Evolutionary conservation across 768 basidiomycete species (phyloP), one percentile per base, ranked within the genome.

Genomic region (Udeniomyces megalosporus): DNA sequence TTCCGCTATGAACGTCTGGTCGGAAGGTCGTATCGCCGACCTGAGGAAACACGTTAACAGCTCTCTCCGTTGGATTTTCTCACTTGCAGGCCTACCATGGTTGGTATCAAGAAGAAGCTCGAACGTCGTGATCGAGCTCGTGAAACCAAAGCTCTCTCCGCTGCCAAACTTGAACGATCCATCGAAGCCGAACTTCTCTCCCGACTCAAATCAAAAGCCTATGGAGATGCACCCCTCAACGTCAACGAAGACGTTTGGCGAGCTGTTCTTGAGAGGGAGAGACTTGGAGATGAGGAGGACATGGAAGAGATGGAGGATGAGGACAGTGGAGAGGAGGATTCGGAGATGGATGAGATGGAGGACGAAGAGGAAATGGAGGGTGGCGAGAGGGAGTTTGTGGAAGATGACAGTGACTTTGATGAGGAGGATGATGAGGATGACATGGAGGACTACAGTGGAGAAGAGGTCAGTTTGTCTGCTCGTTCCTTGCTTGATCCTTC

Each of bases 221-320:
- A 99, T 71, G 93, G 95, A 47, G 93, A 97, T 70, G 86, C 87
- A 35, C 95, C 95, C 14, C 80, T 99, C 48, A 97, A 99, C 73
- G 92, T 99, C 62, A 97, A 99, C 74, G 95, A 99, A 75, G 83
- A 78, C 46, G 91, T 97, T 10, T 97, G 95, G 95, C 82, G 84
- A 67, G 83, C 87, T 2, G 84, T 99, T 57, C 76, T 97, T 46
- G 88, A 95, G 70, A 79, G 82, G 51, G 90, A 95, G 71, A 49
- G 58, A 29, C 35, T 59, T 4, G 63, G 63, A 12, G 69, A 70
- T 58, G 66, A 65, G 50, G 67, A 67, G 49, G 70, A 60, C 32
- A 72, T 74, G 64, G 71, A 69, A 35, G 70, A 70, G 52, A 34
- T 62, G 57, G 70, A 71, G 50, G 70, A 69, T 62, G 75, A 74